Conservation (phyloP, 75 land plant species). For the Azolla pinnata region DNA sequence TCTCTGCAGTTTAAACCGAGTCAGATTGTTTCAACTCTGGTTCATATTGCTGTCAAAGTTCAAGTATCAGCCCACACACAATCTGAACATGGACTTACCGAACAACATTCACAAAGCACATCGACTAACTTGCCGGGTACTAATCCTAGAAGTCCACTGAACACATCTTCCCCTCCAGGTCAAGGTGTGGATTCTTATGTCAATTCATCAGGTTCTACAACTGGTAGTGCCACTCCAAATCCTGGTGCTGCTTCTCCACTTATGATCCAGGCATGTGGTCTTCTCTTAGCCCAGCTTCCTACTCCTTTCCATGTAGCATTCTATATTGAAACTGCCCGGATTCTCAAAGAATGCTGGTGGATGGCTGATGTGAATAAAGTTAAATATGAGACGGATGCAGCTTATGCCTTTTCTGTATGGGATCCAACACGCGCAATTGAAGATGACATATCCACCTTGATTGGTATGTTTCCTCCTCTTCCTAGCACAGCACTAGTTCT, state of each 20-base stretch:
- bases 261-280: slow-evolving; percentile 97
- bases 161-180: slow-evolving; percentile 77
- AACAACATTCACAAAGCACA: slow-evolving; percentile 4
- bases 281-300: slow-evolving; percentile 91
- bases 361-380: slow-evolving; percentile 65
- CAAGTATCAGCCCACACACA: slow-evolving; percentile 51
- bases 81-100: slow-evolving; percentile 31
- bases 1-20: slow-evolving; percentile 59
- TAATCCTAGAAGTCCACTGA: slow-evolving; percentile 31
- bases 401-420: slow-evolving; percentile 76
- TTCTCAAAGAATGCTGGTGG: slow-evolving; percentile 97
- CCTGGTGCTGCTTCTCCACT: slow-evolving; percentile 59
- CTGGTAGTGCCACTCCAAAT: slow-evolving; percentile 14
- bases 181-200: slow-evolving; percentile 52
- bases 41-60: slow-evolving; percentile 70
- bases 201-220: slow-evolving; percentile 48
- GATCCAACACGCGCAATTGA: slow-evolving; percentile 97
- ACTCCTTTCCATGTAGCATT: slow-evolving; percentile 69
- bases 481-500: background rate
- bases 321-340: slow-evolving; percentile 68
- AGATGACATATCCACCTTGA: slow-evolving; percentile 82
- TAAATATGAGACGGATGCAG: slow-evolving; percentile 62
- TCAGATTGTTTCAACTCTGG: slow-evolving; percentile 74
- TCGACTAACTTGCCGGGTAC: background rate
- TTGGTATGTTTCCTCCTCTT: slow-evolving; percentile 37